phyloP scores from a whole-genome alignment of 2,329 filamentous ascomycete genomes.

The Verticillium nubilum region DNA sequence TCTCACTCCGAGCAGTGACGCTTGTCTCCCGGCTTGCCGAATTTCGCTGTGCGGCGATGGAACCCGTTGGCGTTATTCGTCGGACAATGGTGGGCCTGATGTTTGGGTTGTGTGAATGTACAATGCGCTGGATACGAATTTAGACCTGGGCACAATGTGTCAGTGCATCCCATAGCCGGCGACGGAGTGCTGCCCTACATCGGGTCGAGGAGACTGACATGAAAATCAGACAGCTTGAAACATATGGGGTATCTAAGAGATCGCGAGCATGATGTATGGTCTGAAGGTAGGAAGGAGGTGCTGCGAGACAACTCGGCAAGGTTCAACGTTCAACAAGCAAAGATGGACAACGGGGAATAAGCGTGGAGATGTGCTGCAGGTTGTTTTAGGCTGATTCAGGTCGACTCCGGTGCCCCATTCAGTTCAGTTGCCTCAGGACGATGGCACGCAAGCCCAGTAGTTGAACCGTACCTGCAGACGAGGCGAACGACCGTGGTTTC shows the following conservation, averaged over 20 bases:
- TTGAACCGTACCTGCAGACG: not conserved
- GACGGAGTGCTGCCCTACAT: not conserved
- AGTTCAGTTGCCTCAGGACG: not conserved
- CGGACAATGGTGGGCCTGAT: not conserved
- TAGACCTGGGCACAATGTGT: not conserved
- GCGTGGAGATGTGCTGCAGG: not conserved
- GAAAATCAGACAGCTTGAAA: too few relatives aligned
- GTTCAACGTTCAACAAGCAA: not conserved
- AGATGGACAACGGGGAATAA: not conserved
- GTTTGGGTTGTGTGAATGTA: not conserved
- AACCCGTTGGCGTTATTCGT: not conserved
- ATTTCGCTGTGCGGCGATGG: not conserved
- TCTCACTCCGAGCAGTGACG: not conserved
- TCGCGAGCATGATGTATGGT: too few relatives aligned
- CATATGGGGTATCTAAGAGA: too few relatives aligned
- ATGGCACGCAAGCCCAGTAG: not conserved
- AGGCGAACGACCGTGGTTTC: not conserved
- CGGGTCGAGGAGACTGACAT: not conserved
- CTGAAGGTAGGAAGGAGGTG: too few relatives aligned
- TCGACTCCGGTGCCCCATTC: not conserved
- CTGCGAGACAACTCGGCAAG: too few relatives aligned
- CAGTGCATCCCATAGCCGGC: not conserved
- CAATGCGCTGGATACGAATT: not conserved
- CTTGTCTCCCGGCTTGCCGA: not conserved
- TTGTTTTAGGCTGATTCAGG: not conserved